These are phyloP conservation scores for Panaeolus cyanescens DNA, from an alignment of 768 basidiomycete genomes.

Conservation along the genomic window DNA sequence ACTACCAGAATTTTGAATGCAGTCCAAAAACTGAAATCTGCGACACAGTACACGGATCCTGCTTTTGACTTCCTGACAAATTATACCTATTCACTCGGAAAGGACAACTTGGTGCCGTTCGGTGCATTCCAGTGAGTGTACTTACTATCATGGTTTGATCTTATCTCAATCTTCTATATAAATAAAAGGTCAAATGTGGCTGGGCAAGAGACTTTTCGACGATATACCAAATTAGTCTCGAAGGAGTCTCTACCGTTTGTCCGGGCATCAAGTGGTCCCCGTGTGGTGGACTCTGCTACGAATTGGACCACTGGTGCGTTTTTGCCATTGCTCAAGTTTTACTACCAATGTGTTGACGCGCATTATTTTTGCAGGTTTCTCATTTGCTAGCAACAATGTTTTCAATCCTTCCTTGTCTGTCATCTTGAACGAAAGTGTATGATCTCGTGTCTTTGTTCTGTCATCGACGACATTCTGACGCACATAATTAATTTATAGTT, in stretches of 20 bases:
- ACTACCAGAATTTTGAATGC: slow-evolving; percentile 43
- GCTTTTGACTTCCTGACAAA: slow-evolving; percentile 57
- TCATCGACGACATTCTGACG: not conserved
- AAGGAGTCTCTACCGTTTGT: slow-evolving; percentile 50
- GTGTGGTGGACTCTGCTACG: slow-evolving; percentile 66
- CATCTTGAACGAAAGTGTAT: slow-evolving; percentile 57
- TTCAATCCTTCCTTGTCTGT: slow-evolving; percentile 55
- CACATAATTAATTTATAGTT: slow-evolving; percentile 31
- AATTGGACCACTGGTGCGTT: slow-evolving; percentile 69
- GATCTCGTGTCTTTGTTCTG: slow-evolving; percentile 12
- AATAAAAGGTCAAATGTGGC: slow-evolving; percentile 39
- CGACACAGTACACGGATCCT: slow-evolving; percentile 42
- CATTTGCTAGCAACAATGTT: slow-evolving; percentile 45
- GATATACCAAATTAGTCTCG: slow-evolving; percentile 54
- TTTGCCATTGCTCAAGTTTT: no score
- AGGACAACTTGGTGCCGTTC: slow-evolving; percentile 61
- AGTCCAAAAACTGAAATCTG: slow-evolving; percentile 55
- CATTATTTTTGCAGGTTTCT: slow-evolving; percentile 66
- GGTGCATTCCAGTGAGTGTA: slow-evolving; percentile 62
- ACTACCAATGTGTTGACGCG: no score
- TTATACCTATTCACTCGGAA: slow-evolving; percentile 61
- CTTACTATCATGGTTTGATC: not conserved
- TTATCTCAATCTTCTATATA: not conserved
- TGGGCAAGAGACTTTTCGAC: slow-evolving; percentile 50
- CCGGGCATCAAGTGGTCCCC: slow-evolving; percentile 45